Evolutionary conservation across 306 rosid species (phyloP).

Genomic region (Notholithocarpus densiflorus): DNA sequence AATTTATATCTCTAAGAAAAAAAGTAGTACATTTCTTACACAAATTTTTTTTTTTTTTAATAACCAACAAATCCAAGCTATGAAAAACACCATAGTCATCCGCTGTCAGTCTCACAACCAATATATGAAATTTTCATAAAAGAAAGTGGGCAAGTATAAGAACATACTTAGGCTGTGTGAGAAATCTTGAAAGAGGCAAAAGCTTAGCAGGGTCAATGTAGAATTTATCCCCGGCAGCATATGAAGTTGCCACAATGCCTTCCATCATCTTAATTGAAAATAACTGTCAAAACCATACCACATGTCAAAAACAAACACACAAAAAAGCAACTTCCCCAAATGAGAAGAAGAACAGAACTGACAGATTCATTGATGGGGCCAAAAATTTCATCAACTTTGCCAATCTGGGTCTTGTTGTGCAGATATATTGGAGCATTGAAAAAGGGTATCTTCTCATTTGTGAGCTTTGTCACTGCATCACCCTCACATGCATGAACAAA

Average conservation of each 20-base stretch:
- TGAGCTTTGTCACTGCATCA: conserved; percentile 87
- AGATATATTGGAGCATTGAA: conserved; percentile 96
- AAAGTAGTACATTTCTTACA: background rate
- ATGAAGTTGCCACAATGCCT: conserved; percentile 89
- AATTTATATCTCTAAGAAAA: background rate
- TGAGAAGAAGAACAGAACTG: conserved; percentile 22
- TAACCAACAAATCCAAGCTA: background rate
- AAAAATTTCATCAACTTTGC: conserved; percentile 95
- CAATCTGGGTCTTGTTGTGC: conserved; percentile 94
- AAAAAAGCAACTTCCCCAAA: background rate
- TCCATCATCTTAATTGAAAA: conserved; percentile 90
- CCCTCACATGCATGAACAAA: conserved; percentile 95
- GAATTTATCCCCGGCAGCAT: conserved; percentile 79
- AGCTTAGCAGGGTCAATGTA: conserved; percentile 89
- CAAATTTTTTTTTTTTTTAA: background rate
- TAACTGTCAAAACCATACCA: conserved; percentile 39
- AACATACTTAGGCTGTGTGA: conserved; percentile 89
- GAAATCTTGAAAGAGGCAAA: conserved; percentile 93
- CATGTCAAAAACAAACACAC: background rate
- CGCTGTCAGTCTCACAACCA: background rate
- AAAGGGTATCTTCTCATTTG: conserved; percentile 75
- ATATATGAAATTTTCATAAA: background rate
- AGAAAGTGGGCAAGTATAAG: background rate
- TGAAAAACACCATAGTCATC: background rate
- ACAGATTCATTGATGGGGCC: conserved; percentile 64